phyloP scores from a whole-genome alignment of 768 basidiomycete species.

The Agrocybe praecox region DNA sequence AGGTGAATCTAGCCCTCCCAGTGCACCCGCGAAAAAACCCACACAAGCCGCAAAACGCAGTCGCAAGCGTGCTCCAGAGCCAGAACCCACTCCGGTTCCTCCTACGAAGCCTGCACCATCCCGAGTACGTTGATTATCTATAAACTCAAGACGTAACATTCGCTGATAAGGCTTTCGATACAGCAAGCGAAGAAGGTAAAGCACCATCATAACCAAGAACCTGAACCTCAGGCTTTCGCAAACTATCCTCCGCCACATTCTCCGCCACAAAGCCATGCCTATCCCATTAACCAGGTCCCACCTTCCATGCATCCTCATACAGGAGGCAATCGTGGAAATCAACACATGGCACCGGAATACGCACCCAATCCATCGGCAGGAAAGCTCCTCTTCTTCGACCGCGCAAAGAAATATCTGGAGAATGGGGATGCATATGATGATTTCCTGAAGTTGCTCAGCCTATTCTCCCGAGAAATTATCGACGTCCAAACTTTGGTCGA shows the following conservation, averaged over 20 bases:
- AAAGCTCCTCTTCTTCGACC: conserved; percentile 93
- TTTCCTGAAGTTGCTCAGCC: conserved; percentile 88
- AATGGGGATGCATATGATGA: conserved; percentile 84
- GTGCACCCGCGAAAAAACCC: conserved; percentile 46
- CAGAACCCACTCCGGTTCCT: conserved; percentile 66
- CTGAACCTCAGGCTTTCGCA: conserved; percentile 57
- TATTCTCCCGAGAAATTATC: conserved; percentile 92
- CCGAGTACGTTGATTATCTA: conserved; percentile 21
- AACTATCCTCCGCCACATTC: conserved; percentile 46
- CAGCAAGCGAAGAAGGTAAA: conserved; percentile 65
- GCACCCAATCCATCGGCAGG: conserved; percentile 50
- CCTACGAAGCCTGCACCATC: conserved; percentile 48
- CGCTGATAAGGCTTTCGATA: neutral
- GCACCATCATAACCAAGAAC: conserved; percentile 60
- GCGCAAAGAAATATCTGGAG: conserved; percentile 81
- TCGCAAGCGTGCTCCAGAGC: conserved; percentile 63
- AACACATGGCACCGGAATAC: conserved; percentile 25
- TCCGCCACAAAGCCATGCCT: conserved; percentile 21
- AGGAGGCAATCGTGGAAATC: conserved; percentile 26
- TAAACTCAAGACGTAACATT: neutral
- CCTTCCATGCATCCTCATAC: conserved; percentile 31
- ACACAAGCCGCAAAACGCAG: conserved; percentile 50
- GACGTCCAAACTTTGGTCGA: conserved; percentile 83
- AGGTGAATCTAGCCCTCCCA: conserved; percentile 41
- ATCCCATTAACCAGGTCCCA: conserved; percentile 19